These are phyloP conservation scores for Suillus bovinus DNA, from an alignment of 768 basidiomycete species.

Conservation along the genomic window DNA sequence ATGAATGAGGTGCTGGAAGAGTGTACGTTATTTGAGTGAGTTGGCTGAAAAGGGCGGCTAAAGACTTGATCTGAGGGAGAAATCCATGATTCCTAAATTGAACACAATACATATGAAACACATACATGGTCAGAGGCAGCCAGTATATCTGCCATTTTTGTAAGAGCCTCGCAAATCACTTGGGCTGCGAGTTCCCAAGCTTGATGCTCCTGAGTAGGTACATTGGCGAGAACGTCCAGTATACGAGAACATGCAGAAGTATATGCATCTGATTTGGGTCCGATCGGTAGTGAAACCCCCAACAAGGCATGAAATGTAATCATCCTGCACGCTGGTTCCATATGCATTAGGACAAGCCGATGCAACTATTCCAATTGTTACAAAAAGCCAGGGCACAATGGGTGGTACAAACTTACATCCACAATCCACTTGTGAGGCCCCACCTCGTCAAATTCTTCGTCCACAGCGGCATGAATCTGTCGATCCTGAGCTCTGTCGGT, in stretches of 20 bases:
- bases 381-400: slow-evolving; percentile 1
- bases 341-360: slow-evolving; percentile 61
- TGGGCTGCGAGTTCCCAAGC: slow-evolving; percentile 22
- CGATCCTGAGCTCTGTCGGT: slow-evolving; percentile 24
- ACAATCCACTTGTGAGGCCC: slow-evolving; percentile 51
- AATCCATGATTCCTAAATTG: slow-evolving; percentile 12
- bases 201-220: slow-evolving; percentile 19
- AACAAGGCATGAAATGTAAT: slow-evolving; percentile 58
- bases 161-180: slow-evolving; percentile 37
- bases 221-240: slow-evolving; percentile 30
- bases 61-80: slow-evolving; percentile 40
- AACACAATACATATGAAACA: slow-evolving; percentile 1
- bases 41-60: slow-evolving; percentile 56
- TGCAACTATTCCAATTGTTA: slow-evolving; percentile 45
- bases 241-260: slow-evolving; percentile 40
- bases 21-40: slow-evolving; percentile 46
- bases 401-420: slow-evolving; percentile 43
- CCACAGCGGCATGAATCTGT: slow-evolving; percentile 16
- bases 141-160: slow-evolving; percentile 42
- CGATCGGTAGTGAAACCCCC: slow-evolving; percentile 31
- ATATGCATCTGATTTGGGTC: slow-evolving; percentile 37
- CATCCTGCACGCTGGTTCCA: slow-evolving; percentile 34
- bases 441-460: slow-evolving; percentile 35
- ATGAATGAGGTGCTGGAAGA: slow-evolving; percentile 47
- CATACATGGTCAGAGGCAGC: slow-evolving; percentile 36